Evolutionary conservation across 106 monocot species (phyloP), one percentile per base, ranked within the genome.

Genomic region (Acanthochlamys bracteata): DNA sequence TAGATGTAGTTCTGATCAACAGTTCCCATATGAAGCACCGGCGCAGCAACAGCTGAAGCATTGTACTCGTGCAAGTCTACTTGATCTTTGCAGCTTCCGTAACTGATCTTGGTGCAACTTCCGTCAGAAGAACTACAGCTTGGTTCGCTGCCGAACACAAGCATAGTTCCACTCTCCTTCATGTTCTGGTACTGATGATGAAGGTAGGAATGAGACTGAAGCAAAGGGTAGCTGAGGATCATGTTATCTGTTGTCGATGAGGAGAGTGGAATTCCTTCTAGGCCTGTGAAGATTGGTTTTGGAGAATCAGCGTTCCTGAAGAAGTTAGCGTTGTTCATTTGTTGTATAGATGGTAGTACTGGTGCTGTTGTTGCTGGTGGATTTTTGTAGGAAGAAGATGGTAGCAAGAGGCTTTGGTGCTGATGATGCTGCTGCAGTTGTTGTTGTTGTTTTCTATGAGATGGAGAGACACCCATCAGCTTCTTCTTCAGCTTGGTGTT

Each of bases 401-500:
- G 22, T 14, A 55, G 13, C 11, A 63, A 58, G 53, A 59, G 20
- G 10, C 54, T 25, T 7, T 53, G 53, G 11, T 49, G 57, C 7
- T 74, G 74, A 1, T 73, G 58, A 2, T 65, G 57, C 10, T 63
- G 73, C 3, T 64, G 68, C 6, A 3, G 33, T 7, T 68, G 64
- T 13, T 61, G 66, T 7, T 68, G 58, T 39, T 17, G 54, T 47
- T 77, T 76, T 65, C 55, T 82, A 53, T 74, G 77, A 14, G 59
- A 51, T 47, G 82, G 17, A 43, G 51, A 16, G 20, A 63, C 16
- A 0, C 73, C 82, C 25, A 83, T n/a, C 51, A 86, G 76, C 57
- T 82, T 86, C 76, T 73, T 81, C 73, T 76, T 81, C 8, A 81
- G 81, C 60, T 81, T 76, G 41, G 81, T 81, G 72, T 81, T 81